Percentiles rank a stretch among this genome's conserved stretches.
These are phyloP conservation scores for Penicillium sp. DNA, from an alignment of 2,329 filamentous ascomycete genomes.

Conservation along the genomic window DNA sequence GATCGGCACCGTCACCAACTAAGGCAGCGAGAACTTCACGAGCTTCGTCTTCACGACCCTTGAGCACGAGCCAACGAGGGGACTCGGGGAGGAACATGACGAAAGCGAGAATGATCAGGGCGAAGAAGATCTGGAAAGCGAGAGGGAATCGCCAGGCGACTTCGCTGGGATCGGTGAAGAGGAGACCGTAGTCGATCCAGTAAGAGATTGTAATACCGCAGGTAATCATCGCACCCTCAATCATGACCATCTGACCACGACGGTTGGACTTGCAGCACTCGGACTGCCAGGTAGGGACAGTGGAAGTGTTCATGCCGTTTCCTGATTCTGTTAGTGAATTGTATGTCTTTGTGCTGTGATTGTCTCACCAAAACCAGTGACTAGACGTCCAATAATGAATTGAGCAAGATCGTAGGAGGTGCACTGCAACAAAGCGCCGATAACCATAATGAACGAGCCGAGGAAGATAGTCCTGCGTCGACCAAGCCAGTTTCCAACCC, in stretches of 20 bases:
- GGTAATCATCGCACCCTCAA: slow-evolving; percentile 58
- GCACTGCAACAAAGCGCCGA: slow-evolving; percentile 55
- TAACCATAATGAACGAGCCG: slow-evolving; percentile 55
- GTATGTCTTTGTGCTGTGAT: background rate
- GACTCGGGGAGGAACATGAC: slow-evolving; percentile 61
- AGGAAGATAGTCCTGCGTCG: slow-evolving; percentile 56
- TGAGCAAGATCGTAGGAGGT: slow-evolving; percentile 54
- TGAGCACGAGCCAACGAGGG: slow-evolving; percentile 63
- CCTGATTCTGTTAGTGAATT: slow-evolving; percentile 11
- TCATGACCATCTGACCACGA: slow-evolving; percentile 58
- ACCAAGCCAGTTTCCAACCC: slow-evolving; percentile 57
- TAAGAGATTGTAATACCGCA: slow-evolving; percentile 57
- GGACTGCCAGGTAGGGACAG: slow-evolving; percentile 58
- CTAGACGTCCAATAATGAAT: slow-evolving; percentile 56
- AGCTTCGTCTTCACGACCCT: slow-evolving; percentile 59
- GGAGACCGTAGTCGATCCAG: slow-evolving; percentile 59
- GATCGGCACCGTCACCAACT: slow-evolving; percentile 53
- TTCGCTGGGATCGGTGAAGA: slow-evolving; percentile 55
- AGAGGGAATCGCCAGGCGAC: slow-evolving; percentile 62
- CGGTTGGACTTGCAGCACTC: slow-evolving; percentile 58
- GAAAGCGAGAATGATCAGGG: slow-evolving; percentile 55
- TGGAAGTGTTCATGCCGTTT: slow-evolving; percentile 58
- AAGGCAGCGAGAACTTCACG: slow-evolving; percentile 53
- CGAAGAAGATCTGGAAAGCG: slow-evolving; percentile 63
- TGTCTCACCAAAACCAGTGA: slow-evolving; percentile 54